Conservation (phyloP, 306 rosid genomes). For the Trichosanthes cucumerina region DNA sequence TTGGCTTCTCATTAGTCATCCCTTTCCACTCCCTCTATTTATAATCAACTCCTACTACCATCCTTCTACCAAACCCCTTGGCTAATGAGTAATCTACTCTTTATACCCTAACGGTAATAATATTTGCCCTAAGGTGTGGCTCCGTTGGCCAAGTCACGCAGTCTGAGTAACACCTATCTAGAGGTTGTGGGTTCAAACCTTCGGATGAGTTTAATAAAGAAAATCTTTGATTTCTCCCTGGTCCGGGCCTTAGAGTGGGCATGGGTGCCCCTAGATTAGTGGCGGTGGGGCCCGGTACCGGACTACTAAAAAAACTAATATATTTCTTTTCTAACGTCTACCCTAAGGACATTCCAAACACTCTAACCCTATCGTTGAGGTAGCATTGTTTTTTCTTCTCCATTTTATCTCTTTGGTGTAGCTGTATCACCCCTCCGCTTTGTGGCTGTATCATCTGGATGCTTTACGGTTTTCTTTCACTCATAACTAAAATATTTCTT, state of each 20-base stretch:
- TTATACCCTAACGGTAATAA: not conserved
- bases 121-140: not conserved
- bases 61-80: not conserved
- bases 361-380: not conserved
- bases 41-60: not conserved
- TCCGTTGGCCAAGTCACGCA: not conserved
- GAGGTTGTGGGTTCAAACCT: not conserved
- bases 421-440: not conserved
- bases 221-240: not conserved
- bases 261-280: not conserved
- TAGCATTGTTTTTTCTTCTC: not conserved
- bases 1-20: not conserved
- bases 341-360: not conserved
- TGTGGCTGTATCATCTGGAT: not conserved
- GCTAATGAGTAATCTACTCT: not conserved
- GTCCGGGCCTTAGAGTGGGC: not conserved
- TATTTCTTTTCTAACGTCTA: not conserved
- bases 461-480: not conserved
- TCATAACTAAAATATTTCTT: not conserved
- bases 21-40: not conserved
- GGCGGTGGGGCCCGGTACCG: no score
- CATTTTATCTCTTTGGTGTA: not conserved
- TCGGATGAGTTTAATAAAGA: not conserved
- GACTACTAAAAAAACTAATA: not conserved
- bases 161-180: not conserved